Evolutionary conservation across 148 eudicot species (phyloP).

Genomic region (Vaccinium darrowii): DNA sequence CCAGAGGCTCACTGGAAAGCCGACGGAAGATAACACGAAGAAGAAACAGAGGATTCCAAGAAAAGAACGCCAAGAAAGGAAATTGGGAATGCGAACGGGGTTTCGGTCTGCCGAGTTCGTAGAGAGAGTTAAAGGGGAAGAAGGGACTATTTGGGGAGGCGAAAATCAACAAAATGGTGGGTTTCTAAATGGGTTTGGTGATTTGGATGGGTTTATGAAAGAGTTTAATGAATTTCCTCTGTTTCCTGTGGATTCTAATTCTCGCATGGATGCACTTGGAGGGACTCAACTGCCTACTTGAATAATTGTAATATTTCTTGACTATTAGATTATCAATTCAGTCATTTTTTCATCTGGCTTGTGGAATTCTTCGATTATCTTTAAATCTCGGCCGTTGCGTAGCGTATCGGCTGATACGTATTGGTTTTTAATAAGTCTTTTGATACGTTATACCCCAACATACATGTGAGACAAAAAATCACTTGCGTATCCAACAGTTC

Average conservation of each 20-base stretch:
- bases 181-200: slow-evolving; percentile 1
- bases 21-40: not conserved
- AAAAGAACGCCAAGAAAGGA: not conserved
- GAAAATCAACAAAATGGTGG: not conserved
- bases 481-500: too few species aligned
- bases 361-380: not conserved
- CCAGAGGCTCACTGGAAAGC: slow-evolving; percentile 58
- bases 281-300: not conserved
- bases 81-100: not conserved
- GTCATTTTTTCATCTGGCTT: not conserved
- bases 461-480: too few species aligned
- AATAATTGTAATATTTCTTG: not conserved
- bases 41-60: not conserved
- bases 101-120: not conserved
- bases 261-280: not conserved
- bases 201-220: slow-evolving; percentile 4
- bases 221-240: slow-evolving; percentile 8
- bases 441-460: too few species aligned
- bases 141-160: not conserved
- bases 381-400: too few species aligned
- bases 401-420: too few species aligned
- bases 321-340: not conserved
- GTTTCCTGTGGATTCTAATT: not conserved
- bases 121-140: not conserved
- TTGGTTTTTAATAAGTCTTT: too few species aligned